phyloP scores from a whole-genome alignment of 2,329 filamentous ascomycete species.

The Fusarium tuaranense region DNA sequence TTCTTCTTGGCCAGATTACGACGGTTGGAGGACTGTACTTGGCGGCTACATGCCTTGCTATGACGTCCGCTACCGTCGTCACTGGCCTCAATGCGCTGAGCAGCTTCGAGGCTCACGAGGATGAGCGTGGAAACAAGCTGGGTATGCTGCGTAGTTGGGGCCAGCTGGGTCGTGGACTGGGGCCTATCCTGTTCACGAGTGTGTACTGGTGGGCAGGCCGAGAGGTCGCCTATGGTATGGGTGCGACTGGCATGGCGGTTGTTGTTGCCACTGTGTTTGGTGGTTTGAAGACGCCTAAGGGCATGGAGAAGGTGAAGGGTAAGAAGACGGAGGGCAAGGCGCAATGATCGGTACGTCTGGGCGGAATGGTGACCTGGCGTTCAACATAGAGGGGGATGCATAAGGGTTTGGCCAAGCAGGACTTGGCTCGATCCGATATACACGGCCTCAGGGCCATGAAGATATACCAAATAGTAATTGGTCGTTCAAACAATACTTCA shows the following conservation, averaged over 20 bases:
- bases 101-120: constrained; percentile 85
- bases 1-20: constrained; percentile 78
- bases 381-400: constrained; percentile 4
- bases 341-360: constrained; percentile 18
- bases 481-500: background rate
- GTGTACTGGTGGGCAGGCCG: constrained; percentile 99
- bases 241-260: constrained; percentile 81
- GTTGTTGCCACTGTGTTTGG: constrained; percentile 80
- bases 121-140: constrained; percentile 86
- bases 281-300: constrained; percentile 73
- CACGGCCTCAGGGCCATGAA: background rate
- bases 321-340: constrained; percentile 36
- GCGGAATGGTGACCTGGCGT: background rate
- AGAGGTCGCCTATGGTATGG: constrained; percentile 84
- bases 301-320: constrained; percentile 23
- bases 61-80: constrained; percentile 94
- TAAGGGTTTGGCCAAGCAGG: constrained; percentile 26
- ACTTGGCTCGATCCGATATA: constrained; percentile 20
- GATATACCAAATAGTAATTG: background rate
- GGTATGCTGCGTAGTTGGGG: constrained; percentile 86
- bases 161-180: constrained; percentile 87
- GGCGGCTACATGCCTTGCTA: constrained; percentile 85
- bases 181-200: constrained; percentile 91
- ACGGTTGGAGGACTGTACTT: constrained; percentile 79
- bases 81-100: constrained; percentile 92